Evolutionary conservation across 1,139 yeast genomes (phyloP).

Genomic region (Keqinozyma sinolaborantium): DNA sequence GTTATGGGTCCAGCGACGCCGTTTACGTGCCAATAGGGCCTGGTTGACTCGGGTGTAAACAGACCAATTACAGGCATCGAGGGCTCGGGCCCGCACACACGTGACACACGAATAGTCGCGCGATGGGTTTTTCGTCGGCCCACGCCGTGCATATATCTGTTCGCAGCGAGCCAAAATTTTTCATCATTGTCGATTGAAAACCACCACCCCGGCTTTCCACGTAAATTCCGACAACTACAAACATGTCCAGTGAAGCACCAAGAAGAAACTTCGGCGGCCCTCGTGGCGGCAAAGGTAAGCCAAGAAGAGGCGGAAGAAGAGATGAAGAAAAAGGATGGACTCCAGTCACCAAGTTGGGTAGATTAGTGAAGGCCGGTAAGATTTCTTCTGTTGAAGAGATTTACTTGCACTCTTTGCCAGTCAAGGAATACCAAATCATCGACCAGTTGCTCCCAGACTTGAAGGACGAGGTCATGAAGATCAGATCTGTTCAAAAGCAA

Average conservation of each 20-base stretch:
- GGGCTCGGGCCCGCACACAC: no score
- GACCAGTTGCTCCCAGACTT: constrained; percentile 95
- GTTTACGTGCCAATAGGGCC: no score
- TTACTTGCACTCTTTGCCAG: constrained; percentile 99
- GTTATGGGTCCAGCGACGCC: no score
- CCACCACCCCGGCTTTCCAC: constrained; percentile 92
- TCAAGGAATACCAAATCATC: constrained; percentile 98
- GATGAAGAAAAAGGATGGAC: constrained; percentile 99
- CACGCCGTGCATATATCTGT: neutral
- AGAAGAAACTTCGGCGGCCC: constrained; percentile 69
- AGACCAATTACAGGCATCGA: no score
- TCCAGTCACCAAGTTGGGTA: constrained; percentile 99
- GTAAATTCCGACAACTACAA: constrained; percentile 70
- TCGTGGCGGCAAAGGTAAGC: constrained; percentile 47
- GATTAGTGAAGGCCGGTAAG: constrained; percentile 99
- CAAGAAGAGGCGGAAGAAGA: constrained; percentile 64
- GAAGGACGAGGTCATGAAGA: constrained; percentile 99
- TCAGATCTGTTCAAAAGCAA: constrained; percentile 99
- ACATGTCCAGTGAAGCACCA: constrained; percentile 69
- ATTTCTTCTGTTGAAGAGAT: constrained; percentile 95
- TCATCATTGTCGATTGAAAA: constrained; percentile 69
- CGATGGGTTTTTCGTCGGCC: neutral
- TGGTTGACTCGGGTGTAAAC: no score
- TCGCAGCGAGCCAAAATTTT: constrained; percentile 4
- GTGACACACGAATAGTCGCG: no score